These are phyloP conservation scores for Fusarium phyllophilum DNA, from an alignment of 2,329 filamentous ascomycete species.

Conservation along the genomic window DNA sequence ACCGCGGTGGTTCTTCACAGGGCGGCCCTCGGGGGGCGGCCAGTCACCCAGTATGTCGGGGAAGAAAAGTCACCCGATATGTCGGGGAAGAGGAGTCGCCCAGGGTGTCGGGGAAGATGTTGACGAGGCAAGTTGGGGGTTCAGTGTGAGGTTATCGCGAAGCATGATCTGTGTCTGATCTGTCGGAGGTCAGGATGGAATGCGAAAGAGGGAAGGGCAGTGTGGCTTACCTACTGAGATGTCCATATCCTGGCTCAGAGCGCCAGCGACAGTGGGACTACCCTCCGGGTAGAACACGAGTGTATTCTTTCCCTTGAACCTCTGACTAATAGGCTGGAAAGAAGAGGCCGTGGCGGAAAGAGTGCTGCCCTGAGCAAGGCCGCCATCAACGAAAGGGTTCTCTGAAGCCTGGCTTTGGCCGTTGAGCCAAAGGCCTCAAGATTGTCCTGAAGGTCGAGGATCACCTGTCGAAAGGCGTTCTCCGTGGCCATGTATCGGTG, in stretches of 20 bases:
- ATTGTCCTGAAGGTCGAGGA: too few relatives aligned
- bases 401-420: too few relatives aligned
- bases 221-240: conserved; percentile 56
- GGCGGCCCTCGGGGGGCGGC: not conserved
- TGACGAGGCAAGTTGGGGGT: not conserved
- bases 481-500: too few relatives aligned
- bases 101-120: not conserved
- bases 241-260: not conserved
- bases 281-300: not conserved
- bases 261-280: not conserved
- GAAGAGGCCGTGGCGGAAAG: not conserved
- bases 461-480: too few relatives aligned
- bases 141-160: not conserved
- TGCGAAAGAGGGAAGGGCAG: not conserved
- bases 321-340: not conserved
- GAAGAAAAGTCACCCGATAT: not conserved
- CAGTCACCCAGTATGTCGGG: not conserved
- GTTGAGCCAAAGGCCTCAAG: conserved; percentile 9
- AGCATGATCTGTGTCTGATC: conserved; percentile 71
- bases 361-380: not conserved
- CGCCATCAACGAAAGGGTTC: not conserved
- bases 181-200: conserved; percentile 46
- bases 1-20: not conserved
- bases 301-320: not conserved
- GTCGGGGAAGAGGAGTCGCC: not conserved